Percentiles rank a stretch among this genome's conserved stretches.
Conservation (phyloP, 2,329 filamentous ascomycete genomes). For the Aspergillus proliferans region DNA sequence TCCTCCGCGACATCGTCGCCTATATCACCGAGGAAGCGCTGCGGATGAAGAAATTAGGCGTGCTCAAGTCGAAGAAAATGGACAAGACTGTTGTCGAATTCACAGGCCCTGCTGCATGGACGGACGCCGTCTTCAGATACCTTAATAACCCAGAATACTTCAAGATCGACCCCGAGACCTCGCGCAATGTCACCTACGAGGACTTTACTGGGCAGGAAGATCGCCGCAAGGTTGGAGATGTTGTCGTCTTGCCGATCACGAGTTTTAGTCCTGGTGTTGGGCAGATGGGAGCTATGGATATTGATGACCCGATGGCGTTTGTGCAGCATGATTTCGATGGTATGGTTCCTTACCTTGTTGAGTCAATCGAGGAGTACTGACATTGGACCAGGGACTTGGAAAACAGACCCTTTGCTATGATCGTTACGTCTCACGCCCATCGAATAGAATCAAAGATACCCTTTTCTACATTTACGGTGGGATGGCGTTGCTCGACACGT, state of each 20-base stretch:
- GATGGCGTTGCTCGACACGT: too few relatives aligned
- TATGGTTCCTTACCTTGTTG: constrained; percentile 28
- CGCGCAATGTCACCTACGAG: constrained; percentile 70
- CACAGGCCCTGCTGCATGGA: constrained; percentile 92
- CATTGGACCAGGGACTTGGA: constrained; percentile 29
- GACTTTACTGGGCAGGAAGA: constrained; percentile 84
- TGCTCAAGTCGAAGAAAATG: constrained; percentile 54
- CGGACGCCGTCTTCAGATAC: constrained; percentile 83
- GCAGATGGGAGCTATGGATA: constrained; percentile 85
- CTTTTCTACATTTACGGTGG: too few relatives aligned
- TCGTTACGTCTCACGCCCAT: not conserved
- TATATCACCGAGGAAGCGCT: constrained; percentile 80
- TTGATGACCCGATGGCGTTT: constrained; percentile 92
- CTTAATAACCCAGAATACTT: constrained; percentile 91
- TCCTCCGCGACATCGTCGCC: constrained; percentile 78
- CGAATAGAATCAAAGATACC: too few relatives aligned
- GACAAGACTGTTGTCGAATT: constrained; percentile 83
- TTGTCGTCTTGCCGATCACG: constrained; percentile 89
- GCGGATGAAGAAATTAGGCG: constrained; percentile 61
- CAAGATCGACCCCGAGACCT: constrained; percentile 61
- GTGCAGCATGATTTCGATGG: constrained; percentile 96
- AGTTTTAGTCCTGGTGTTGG: constrained; percentile 92
- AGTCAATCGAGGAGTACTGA: not conserved
- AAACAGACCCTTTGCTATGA: constrained; percentile 28
- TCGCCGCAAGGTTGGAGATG: constrained; percentile 84